These are phyloP conservation scores for Paraglomus occultum DNA, from an alignment of 192 early-diverging fungal genomes.

Conservation along the genomic window DNA sequence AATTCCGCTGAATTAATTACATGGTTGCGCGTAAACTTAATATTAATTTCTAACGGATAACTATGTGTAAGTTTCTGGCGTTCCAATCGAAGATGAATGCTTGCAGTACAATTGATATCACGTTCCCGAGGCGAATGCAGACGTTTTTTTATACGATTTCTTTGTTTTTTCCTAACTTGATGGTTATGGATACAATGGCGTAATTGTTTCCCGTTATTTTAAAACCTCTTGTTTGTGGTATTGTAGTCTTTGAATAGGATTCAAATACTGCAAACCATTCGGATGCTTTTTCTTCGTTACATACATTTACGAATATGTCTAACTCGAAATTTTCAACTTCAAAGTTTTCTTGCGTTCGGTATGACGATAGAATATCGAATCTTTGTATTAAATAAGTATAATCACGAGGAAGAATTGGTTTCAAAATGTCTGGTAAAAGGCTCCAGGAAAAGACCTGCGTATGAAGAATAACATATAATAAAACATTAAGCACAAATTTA, in stretches of 20 bases:
- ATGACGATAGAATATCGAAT: neutral
- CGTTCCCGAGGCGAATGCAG: neutral
- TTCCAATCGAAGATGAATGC: neutral
- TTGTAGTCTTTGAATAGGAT: constrained; percentile 5
- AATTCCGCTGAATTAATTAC: constrained; percentile 7
- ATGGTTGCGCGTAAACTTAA: neutral
- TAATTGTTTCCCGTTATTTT: neutral
- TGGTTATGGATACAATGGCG: constrained; percentile 5
- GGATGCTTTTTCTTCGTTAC: neutral
- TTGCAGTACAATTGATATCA: neutral
- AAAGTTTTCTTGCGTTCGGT: neutral
- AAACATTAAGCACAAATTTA: too few species aligned
- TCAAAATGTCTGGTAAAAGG: neutral
- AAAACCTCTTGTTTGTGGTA: neutral
- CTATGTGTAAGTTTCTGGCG: neutral
- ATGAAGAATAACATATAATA: neutral
- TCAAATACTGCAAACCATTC: neutral
- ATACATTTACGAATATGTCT: neutral
- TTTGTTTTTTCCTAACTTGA: constrained; percentile 4
- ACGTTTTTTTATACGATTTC: neutral
- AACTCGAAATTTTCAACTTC: neutral
- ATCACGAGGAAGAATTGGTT: neutral
- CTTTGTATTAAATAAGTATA: neutral
- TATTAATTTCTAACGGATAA: constrained; percentile 4
- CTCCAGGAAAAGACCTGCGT: constrained; percentile 4